Conservation (phyloP, 305 asterid species). For the Fraxinus paxiana region DNA sequence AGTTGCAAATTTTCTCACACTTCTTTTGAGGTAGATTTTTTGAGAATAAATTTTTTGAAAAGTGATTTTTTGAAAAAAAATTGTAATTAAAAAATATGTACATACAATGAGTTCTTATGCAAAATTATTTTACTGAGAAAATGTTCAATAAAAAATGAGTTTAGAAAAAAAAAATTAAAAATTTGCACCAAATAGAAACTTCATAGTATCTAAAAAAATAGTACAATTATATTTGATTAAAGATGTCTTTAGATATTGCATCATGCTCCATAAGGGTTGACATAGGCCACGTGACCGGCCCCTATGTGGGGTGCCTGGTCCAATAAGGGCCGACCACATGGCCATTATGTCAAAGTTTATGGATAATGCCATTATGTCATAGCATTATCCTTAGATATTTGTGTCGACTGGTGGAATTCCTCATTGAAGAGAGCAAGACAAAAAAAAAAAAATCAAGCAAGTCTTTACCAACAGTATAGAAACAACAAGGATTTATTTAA, state of each 20-base stretch:
- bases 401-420: background rate
- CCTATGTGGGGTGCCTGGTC: no score
- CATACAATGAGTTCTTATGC: background rate
- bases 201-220: background rate
- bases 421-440: background rate
- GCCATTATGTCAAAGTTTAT: no score
- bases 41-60: background rate
- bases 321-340: no score
- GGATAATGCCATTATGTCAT: no score
- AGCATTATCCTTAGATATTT: background rate
- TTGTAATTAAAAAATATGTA: background rate
- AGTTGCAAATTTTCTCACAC: background rate
- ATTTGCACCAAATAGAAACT: background rate
- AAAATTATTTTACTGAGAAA: background rate
- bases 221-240: background rate
- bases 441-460: background rate
- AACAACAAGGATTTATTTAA: background rate
- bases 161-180: no score
- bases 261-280: no score
- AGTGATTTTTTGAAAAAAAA: background rate
- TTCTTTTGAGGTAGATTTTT: no score
- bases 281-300: no score
- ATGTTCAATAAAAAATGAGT: background rate
- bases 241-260: background rate
- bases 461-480: background rate